These are phyloP conservation scores for Coemansia sp. DNA, from an alignment of 192 early-diverging fungal genomes.

Conservation along the genomic window DNA sequence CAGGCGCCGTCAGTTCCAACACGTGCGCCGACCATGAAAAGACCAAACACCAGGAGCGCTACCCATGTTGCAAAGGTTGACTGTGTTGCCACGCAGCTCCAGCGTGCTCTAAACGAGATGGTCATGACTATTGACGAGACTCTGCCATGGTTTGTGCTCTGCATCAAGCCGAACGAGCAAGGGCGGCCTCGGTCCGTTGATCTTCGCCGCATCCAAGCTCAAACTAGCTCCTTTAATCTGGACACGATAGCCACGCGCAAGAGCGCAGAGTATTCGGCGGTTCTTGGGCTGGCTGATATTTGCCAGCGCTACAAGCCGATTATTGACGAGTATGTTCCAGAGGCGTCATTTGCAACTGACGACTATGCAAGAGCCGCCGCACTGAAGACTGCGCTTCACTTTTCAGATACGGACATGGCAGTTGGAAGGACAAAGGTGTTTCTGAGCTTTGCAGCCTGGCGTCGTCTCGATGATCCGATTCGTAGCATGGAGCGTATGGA, in stretches of 20 bases:
- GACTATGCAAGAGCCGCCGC: conserved; percentile 29
- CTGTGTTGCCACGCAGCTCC: conserved; percentile 67
- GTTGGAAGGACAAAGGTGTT: conserved; percentile 66
- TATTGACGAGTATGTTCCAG: conserved; percentile 50
- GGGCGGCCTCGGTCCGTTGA: conserved; percentile 29
- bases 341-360: conserved; percentile 16
- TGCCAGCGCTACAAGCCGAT: conserved; percentile 49
- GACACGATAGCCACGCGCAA: conserved; percentile 44
- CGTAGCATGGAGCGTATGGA: conserved; percentile 62
- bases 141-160: conserved; percentile 75
- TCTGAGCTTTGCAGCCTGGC: conserved; percentile 76
- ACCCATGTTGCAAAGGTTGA: conserved; percentile 55
- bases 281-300: conserved; percentile 41
- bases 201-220: conserved; percentile 50
- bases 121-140: conserved; percentile 72
- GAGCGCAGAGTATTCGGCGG: conserved; percentile 44
- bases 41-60: conserved; percentile 65
- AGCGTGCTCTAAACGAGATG: conserved; percentile 68
- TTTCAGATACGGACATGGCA: conserved; percentile 54
- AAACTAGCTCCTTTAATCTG: conserved; percentile 30
- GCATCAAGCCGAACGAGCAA: conserved; percentile 59
- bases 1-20: conserved; percentile 72
- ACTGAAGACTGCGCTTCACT: conserved; percentile 49
- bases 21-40: conserved; percentile 62
- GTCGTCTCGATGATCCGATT: conserved; percentile 76